Evolutionary conservation across 106 monocot species (phyloP).

Genomic region (Dendrobium huoshanense): DNA sequence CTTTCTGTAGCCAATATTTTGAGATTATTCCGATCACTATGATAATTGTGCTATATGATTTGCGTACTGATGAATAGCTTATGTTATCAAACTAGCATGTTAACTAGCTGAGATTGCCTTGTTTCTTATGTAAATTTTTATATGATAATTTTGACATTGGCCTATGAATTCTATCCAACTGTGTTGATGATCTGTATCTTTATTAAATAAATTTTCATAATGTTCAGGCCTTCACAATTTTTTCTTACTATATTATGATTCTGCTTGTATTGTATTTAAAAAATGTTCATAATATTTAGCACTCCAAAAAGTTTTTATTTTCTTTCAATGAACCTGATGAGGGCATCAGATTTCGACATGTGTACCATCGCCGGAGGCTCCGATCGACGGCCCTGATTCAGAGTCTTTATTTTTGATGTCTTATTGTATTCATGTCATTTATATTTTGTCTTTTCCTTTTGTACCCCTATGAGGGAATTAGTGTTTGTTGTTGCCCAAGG

Average conservation of each 20-base stretch:
- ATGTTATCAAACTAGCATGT: neutral
- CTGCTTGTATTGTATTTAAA: neutral
- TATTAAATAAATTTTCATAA: neutral
- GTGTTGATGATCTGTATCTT: neutral
- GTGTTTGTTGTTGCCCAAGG: too few species aligned
- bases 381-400: too few species aligned
- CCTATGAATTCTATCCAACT: neutral
- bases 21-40: neutral
- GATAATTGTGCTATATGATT: neutral
- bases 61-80: neutral
- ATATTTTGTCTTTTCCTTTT: too few species aligned
- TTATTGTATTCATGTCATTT: too few species aligned
- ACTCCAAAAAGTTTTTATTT: neutral
- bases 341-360: too few species aligned
- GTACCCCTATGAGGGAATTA: too few species aligned
- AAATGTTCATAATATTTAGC: neutral
- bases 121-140: neutral
- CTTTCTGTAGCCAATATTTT: neutral
- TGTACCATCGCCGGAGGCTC: too few species aligned
- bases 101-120: neutral
- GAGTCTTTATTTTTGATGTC: too few species aligned
- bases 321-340: too few species aligned
- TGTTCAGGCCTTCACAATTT: neutral
- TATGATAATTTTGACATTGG: neutral
- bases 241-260: neutral